Percentiles rank a stretch among this genome's conserved stretches.
These are phyloP conservation scores for Ophiostoma tasmaniense DNA, from an alignment of 2,329 filamentous ascomycete species.

Conservation along the genomic window DNA sequence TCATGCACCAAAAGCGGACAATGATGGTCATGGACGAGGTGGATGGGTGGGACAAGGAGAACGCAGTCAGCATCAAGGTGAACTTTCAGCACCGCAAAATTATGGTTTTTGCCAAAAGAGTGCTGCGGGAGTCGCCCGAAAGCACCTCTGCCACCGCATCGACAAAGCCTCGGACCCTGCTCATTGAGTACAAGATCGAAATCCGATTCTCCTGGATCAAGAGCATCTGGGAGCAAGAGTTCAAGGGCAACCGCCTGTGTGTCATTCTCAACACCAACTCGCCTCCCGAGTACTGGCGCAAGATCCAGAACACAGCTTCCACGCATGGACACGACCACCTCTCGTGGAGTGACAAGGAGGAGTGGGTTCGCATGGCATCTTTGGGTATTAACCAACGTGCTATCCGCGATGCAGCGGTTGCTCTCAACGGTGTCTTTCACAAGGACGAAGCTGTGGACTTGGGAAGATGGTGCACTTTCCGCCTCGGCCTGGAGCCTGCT, in stretches of 20 bases:
- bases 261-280: constrained; percentile 41
- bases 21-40: constrained; percentile 53
- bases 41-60: background rate
- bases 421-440: constrained; percentile 27
- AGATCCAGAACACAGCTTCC: constrained; percentile 26
- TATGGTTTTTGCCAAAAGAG: constrained; percentile 13
- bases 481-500: constrained; percentile 33
- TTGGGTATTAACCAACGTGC: constrained; percentile 32
- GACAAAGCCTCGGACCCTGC: constrained; percentile 2
- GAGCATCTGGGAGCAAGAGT: constrained; percentile 33
- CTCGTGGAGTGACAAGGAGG: constrained; percentile 34
- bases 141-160: background rate
- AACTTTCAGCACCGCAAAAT: constrained; percentile 14
- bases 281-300: constrained; percentile 42
- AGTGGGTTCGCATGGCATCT: constrained; percentile 43
- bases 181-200: constrained; percentile 32
- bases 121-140: constrained; percentile 1
- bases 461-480: constrained; percentile 50
- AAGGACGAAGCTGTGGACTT: constrained; percentile 39
- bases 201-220: constrained; percentile 41
- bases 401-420: constrained; percentile 30
- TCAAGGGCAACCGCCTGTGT: constrained; percentile 27
- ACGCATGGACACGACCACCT: constrained; percentile 28
- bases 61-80: constrained; percentile 22
- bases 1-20: constrained; percentile 41